These are phyloP conservation scores for Cytospora piceicola DNA, from an alignment of 2,329 filamentous ascomycete species.

Conservation along the genomic window DNA sequence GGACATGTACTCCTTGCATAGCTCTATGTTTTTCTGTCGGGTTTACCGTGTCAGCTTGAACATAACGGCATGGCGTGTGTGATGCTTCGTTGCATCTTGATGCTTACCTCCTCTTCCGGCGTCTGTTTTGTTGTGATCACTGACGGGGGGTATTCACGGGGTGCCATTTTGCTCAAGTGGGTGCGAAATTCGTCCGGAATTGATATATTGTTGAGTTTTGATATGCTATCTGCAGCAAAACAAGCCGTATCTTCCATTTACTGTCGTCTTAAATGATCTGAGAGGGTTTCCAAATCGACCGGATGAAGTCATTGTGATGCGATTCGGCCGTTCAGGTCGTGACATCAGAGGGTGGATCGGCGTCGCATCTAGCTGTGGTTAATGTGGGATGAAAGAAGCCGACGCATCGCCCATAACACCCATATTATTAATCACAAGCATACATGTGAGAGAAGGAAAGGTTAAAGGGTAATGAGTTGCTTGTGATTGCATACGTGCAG, in stretches of 20 bases:
- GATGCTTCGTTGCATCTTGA: neutral
- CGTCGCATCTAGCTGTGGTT: neutral
- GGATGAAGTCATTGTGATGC: neutral
- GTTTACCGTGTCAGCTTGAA: neutral
- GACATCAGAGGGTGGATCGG: neutral
- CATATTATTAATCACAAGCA: neutral
- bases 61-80: neutral
- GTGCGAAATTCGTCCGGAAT: neutral
- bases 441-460: neutral
- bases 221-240: neutral
- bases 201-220: neutral
- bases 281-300: neutral
- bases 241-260: neutral
- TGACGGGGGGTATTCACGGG: slow-evolving; percentile 21
- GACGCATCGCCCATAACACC: neutral
- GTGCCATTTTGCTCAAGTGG: slow-evolving; percentile 7
- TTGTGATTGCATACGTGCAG: too few relatives aligned
- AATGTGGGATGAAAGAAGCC: neutral
- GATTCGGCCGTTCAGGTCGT: neutral
- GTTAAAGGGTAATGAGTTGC: too few relatives aligned
- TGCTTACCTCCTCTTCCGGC: slow-evolving; percentile 24
- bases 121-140: slow-evolving; percentile 23
- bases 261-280: neutral
- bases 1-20: slow-evolving; percentile 28
- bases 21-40: slow-evolving; percentile 22